A percentile compares a stretch with the other conserved stretches of the same genome.
phyloP scores from a whole-genome alignment of 2,329 filamentous ascomycete genomes.

The Pezicula carpinea region DNA sequence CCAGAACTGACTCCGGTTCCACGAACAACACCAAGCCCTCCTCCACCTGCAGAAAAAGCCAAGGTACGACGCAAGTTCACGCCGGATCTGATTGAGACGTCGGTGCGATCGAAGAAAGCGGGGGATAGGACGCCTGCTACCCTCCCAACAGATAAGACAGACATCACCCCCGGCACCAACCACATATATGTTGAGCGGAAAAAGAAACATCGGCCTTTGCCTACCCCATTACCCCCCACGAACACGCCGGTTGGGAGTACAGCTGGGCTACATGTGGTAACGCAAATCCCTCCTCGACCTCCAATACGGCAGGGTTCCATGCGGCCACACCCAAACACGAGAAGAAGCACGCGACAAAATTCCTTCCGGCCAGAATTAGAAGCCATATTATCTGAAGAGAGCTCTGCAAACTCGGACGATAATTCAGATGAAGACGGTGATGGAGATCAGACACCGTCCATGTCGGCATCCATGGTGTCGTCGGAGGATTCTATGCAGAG shows the following conservation, averaged over 20 bases:
- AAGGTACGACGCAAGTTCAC: slow-evolving; percentile 52
- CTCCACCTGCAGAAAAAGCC: slow-evolving; percentile 26
- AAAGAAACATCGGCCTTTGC: slow-evolving; percentile 16
- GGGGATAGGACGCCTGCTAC: slow-evolving; percentile 61
- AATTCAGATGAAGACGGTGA: slow-evolving; percentile 22
- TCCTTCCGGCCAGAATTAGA: slow-evolving; percentile 38
- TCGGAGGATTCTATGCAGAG: slow-evolving; percentile 28
- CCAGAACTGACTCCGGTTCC: slow-evolving; percentile 51
- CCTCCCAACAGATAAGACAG: slow-evolving; percentile 64
- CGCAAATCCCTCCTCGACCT: slow-evolving; percentile 28
- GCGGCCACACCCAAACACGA: slow-evolving; percentile 36
- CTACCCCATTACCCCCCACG: slow-evolving; percentile 43
- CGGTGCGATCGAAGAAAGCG: slow-evolving; percentile 63
- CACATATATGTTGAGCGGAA: slow-evolving; percentile 14
- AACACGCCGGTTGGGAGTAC: slow-evolving; percentile 34
- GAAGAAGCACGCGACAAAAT: slow-evolving; percentile 33
- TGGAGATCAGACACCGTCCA: slow-evolving; percentile 23
- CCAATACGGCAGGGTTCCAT: slow-evolving; percentile 37
- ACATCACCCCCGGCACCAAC: slow-evolving; percentile 52
- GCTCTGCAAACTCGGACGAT: slow-evolving; percentile 32
- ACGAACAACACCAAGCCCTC: slow-evolving; percentile 12
- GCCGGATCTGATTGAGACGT: slow-evolving; percentile 78
- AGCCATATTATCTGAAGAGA: slow-evolving; percentile 37
- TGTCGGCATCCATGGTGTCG: slow-evolving; percentile 26
- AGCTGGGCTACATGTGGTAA: slow-evolving; percentile 26